Evolutionary conservation across 225 moss, liverwort and hornwort genomes (phyloP).

Genomic region (Polytrichum commune): DNA sequence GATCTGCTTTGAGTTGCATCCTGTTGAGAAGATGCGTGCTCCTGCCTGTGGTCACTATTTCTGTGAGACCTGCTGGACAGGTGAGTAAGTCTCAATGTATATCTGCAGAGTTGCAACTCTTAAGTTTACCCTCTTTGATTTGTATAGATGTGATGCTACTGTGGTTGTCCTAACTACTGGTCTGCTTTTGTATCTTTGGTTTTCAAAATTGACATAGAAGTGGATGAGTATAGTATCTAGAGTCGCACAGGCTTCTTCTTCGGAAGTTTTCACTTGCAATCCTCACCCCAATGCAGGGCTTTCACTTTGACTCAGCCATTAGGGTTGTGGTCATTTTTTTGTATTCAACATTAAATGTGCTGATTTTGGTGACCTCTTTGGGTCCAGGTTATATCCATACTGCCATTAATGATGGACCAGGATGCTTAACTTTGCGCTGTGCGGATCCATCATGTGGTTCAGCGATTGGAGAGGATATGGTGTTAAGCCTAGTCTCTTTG

Average conservation of each 20-base stretch:
- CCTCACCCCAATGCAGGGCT: too few relatives aligned
- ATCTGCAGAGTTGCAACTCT: too few relatives aligned
- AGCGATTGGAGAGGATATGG: conserved; percentile 96
- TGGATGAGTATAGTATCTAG: too few relatives aligned
- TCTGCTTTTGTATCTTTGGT: too few relatives aligned
- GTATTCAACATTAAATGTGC: background rate
- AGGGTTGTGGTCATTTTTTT: background rate
- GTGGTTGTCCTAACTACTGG: too few relatives aligned
- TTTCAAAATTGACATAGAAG: too few relatives aligned
- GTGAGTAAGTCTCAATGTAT: conserved; percentile 22
- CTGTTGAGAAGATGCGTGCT: conserved; percentile 80
- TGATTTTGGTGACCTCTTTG: background rate
- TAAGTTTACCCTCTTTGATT: too few relatives aligned
- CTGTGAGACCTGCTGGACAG: conserved; percentile 97
- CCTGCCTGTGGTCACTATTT: conserved; percentile 89
- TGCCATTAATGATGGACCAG: conserved; percentile 95
- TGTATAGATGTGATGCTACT: too few relatives aligned
- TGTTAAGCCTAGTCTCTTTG: conserved; percentile 64
- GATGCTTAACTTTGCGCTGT: conserved; percentile 90
- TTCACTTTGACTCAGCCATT: background rate
- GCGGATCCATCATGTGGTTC: conserved; percentile 97
- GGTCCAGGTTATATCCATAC: conserved; percentile 83
- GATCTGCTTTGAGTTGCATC: conserved; percentile 84
- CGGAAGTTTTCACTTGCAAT: too few relatives aligned
- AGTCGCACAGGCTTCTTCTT: too few relatives aligned